Percentiles rank a stretch among this genome's conserved stretches.
These are phyloP conservation scores for Leishmania braziliensis DNA, from an alignment of 208 protist genomes.

Conservation along the genomic window DNA sequence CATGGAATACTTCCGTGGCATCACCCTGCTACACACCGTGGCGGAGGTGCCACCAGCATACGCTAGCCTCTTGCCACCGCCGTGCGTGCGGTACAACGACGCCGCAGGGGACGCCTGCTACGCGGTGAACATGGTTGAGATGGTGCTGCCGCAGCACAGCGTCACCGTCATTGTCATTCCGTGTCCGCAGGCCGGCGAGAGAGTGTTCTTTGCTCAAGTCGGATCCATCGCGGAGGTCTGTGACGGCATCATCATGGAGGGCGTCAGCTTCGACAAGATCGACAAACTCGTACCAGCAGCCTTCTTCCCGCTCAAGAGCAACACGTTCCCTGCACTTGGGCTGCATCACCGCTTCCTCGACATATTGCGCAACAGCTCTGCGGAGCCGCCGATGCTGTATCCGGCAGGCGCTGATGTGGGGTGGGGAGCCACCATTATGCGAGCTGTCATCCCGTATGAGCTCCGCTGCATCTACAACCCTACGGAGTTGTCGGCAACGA, in stretches of 20 bases:
- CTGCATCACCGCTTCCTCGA: constrained; percentile 85
- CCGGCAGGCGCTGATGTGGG: constrained; percentile 51
- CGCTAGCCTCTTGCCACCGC: constrained; percentile 59
- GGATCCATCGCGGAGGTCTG: constrained; percentile 50
- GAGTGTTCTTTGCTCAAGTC: constrained; percentile 60
- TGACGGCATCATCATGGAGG: constrained; percentile 77
- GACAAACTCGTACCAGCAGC: constrained; percentile 67
- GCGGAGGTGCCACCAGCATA: constrained; percentile 80
- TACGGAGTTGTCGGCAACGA: constrained; percentile 73
- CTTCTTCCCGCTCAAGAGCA: constrained; percentile 74
- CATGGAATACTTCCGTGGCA: constrained; percentile 60
- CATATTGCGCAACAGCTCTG: constrained; percentile 47
- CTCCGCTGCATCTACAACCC: constrained; percentile 79
- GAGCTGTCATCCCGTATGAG: constrained; percentile 72
- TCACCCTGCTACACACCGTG: constrained; percentile 63
- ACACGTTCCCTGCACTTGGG: constrained; percentile 80
- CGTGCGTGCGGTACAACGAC: constrained; percentile 48
- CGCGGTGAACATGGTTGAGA: constrained; percentile 70
- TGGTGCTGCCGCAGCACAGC: constrained; percentile 46
- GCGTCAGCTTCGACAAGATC: constrained; percentile 66
- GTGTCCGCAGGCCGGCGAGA: constrained; percentile 64
- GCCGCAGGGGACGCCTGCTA: constrained; percentile 37
- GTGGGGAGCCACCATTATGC: constrained; percentile 47
- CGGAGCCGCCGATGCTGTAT: constrained; percentile 83
- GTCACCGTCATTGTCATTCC: constrained; percentile 76